phyloP scores from a whole-genome alignment of 2,329 filamentous ascomycete genomes.

The Emydomyces testavorans region DNA sequence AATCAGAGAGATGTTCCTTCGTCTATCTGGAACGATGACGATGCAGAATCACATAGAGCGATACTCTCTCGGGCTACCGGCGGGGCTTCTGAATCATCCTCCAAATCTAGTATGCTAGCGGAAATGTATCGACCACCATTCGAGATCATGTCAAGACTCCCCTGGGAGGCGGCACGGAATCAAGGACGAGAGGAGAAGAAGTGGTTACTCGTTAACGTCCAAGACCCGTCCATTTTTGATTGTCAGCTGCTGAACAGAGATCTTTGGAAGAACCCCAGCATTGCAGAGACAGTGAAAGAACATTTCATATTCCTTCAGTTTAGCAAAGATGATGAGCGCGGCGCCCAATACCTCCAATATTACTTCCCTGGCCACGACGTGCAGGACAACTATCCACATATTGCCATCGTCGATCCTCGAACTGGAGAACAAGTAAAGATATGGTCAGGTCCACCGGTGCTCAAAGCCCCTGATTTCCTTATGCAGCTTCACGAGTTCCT shows the following conservation, averaged over 20 bases:
- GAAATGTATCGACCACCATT: slow-evolving; percentile 89
- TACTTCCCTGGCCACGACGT: slow-evolving; percentile 75
- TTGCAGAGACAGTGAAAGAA: slow-evolving; percentile 71
- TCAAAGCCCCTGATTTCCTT: slow-evolving; percentile 66
- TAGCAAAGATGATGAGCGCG: slow-evolving; percentile 68
- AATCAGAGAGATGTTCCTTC: slow-evolving; percentile 48
- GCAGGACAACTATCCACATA: slow-evolving; percentile 85
- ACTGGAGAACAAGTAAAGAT: slow-evolving; percentile 96
- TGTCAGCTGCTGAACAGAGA: slow-evolving; percentile 91
- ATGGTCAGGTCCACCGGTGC: slow-evolving; percentile 77
- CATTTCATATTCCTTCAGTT: slow-evolving; percentile 97
- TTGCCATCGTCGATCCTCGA: slow-evolving; percentile 86
- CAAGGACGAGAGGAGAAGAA: slow-evolving; percentile 80
- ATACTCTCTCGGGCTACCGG: slow-evolving; percentile 51
- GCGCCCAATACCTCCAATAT: slow-evolving; percentile 73
- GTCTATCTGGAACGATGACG: slow-evolving; percentile 49
- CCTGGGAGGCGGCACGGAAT: slow-evolving; percentile 76
- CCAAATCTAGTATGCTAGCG: slow-evolving; percentile 67
- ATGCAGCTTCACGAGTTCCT: slow-evolving; percentile 90
- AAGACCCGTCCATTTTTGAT: slow-evolving; percentile 85
- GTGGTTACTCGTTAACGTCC: slow-evolving; percentile 92
- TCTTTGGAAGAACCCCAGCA: slow-evolving; percentile 78
- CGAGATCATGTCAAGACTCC: slow-evolving; percentile 67
- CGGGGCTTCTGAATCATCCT: slow-evolving; percentile 52
- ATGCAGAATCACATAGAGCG: slow-evolving; percentile 40